These are phyloP conservation scores for Myxozyma neotropica DNA, from an alignment of 805 yeast species.

Conservation along the genomic window DNA sequence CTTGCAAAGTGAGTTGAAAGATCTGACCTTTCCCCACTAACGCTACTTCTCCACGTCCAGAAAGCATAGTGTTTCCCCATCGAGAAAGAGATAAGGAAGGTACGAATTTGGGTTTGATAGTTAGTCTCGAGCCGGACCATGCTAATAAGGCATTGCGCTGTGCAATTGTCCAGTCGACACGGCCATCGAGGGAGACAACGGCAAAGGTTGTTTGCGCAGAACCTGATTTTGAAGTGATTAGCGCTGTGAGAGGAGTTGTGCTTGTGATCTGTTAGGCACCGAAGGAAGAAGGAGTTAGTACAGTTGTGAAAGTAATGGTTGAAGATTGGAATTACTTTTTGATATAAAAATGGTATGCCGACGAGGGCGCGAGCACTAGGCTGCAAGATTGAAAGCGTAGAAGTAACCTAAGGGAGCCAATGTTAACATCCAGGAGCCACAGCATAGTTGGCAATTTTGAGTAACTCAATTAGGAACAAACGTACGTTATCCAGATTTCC, in stretches of 20 bases:
- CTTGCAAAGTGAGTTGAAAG: slow-evolving; percentile 44
- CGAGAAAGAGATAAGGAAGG: slow-evolving; percentile 35
- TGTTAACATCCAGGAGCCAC: slow-evolving; percentile 8
- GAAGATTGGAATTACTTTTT: slow-evolving; percentile 30
- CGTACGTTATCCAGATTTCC: slow-evolving; percentile 44
- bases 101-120: slow-evolving; percentile 36
- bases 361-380: slow-evolving; percentile 36
- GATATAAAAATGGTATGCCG: slow-evolving; percentile 42
- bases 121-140: slow-evolving; percentile 48
- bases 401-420: slow-evolving; percentile 37
- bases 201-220: slow-evolving; percentile 41
- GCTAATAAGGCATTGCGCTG: slow-evolving; percentile 48
- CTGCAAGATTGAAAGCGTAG: slow-evolving; percentile 36
- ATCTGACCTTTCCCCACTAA: slow-evolving; percentile 49
- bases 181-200: slow-evolving; percentile 46
- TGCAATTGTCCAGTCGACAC: slow-evolving; percentile 50
- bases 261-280: slow-evolving; percentile 39
- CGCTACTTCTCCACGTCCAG: slow-evolving; percentile 52
- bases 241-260: slow-evolving; percentile 39
- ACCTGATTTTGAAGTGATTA: slow-evolving; percentile 35
- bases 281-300: no score
- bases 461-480: background rate
- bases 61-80: slow-evolving; percentile 42
- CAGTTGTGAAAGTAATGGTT: background rate
- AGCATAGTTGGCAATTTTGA: background rate